Evolutionary conservation across 1,139 yeast species (phyloP).

Genomic region (Yamadazyma taylorii): DNA sequence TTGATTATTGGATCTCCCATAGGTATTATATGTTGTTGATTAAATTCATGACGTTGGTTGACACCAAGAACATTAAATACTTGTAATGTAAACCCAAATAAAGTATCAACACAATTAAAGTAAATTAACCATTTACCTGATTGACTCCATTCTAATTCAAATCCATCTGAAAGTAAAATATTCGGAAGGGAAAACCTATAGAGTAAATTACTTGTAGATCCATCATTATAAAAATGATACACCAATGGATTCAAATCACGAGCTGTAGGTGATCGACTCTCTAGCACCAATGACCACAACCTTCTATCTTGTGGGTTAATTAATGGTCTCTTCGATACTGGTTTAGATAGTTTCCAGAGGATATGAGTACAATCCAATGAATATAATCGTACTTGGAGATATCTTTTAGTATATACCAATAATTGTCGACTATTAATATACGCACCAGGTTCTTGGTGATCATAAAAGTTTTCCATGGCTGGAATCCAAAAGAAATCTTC

Average conservation of each 20-base stretch:
- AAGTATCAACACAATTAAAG: slow-evolving; percentile 23
- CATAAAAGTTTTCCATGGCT: slow-evolving; percentile 17
- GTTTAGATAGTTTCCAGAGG: slow-evolving; percentile 31
- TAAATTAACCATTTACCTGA: slow-evolving; percentile 38
- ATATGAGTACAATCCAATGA: slow-evolving; percentile 40
- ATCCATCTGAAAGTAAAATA: slow-evolving; percentile 16
- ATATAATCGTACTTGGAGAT: slow-evolving; percentile 33
- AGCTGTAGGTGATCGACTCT: slow-evolving; percentile 13
- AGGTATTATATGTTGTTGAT: slow-evolving; percentile 13
- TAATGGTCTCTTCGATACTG: slow-evolving; percentile 14
- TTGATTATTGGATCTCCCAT: slow-evolving; percentile 21
- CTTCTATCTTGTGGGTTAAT: slow-evolving; percentile 13
- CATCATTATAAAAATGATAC: slow-evolving; percentile 38
- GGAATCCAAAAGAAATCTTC: slow-evolving; percentile 38
- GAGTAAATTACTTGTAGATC: slow-evolving; percentile 29
- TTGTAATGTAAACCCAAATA: slow-evolving; percentile 32
- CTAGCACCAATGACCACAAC: slow-evolving; percentile 34
- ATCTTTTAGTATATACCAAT: slow-evolving; percentile 29
- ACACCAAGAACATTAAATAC: slow-evolving; percentile 29
- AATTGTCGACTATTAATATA: slow-evolving; percentile 36
- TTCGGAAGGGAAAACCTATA: slow-evolving; percentile 24
- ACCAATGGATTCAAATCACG: slow-evolving; percentile 22
- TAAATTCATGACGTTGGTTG: slow-evolving; percentile 12
- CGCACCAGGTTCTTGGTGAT: slow-evolving; percentile 21
- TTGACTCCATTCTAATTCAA: slow-evolving; percentile 31